Base-by-base conservation (phyloP, 2,329 filamentous ascomycete species). In the Sporothrix globosa region DNA sequence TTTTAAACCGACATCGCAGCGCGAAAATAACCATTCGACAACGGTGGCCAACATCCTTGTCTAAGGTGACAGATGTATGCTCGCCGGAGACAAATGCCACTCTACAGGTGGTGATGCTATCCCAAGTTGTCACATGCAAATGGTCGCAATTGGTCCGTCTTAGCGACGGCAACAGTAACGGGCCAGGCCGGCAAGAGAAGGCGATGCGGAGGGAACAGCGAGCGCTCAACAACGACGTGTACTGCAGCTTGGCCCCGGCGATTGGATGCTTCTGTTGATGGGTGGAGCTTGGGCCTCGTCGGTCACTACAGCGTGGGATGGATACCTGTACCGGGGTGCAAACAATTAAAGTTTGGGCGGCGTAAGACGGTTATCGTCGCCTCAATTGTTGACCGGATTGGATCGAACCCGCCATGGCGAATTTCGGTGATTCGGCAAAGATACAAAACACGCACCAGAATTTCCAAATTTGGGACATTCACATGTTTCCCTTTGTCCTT, bases 301-400 rank as follows among this genome's bases (percentile, higher is more conserved):
- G 27, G 27, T 24, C 53, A n/a, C 56, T 24, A 19, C 10, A 44
- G 56, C 19, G 56, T 2, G 17, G 27, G 34, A 63, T 19, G 39
- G 41, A 46, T 5, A 11, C 39, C 17, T 3, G 46, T 19, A n/a
- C 17, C 5, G 3, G 48, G 19, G 17, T 19, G 19, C 46, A 50
- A n/a, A 1, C 34, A 27, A 10, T 19, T n/a, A 34, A 24, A 58
- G 54, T 58, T 58, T 7, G 39, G n/a, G 63, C 48, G 30, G 27
- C 63, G 30, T 52, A 67, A 54, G n/a, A 56, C 65, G 65, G 50
- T 30, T 44, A 67, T 67, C 21, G n/a, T 67, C 65, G 65, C 65
- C 30, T 41, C 46, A 53, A 19, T 1, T 19, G 27, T 46, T 46
- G 41, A 21, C n/a, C n/a, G 27, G 21, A 5, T 39, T 17, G 19